Percentiles rank a stretch among this genome's conserved stretches.
phyloP scores from a whole-genome alignment of 495 filamentous ascomycete genomes.

The Emericellopsis terricola region DNA sequence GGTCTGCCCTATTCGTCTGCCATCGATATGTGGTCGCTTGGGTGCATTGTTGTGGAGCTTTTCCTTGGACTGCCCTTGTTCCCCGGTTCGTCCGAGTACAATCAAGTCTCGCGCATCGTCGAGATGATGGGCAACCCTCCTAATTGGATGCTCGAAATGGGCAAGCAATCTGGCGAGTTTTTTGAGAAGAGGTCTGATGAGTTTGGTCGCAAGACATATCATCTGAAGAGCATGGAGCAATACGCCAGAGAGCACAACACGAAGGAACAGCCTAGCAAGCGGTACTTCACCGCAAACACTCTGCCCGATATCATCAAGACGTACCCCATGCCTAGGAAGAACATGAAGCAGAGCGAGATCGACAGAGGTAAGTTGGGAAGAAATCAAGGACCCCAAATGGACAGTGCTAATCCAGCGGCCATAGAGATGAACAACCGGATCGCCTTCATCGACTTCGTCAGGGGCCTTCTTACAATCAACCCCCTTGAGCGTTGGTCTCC shows the following conservation, averaged over 20 bases:
- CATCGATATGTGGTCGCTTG: slow-evolving; percentile 99
- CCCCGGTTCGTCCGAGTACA: slow-evolving; percentile 97
- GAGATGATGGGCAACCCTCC: slow-evolving; percentile 97
- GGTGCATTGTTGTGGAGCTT: slow-evolving; percentile 96
- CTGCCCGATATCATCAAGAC: slow-evolving; percentile 92
- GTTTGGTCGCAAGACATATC: slow-evolving; percentile 75
- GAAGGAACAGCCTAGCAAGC: slow-evolving; percentile 98
- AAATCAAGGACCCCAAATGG: too few relatives aligned
- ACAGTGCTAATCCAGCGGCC: too few relatives aligned
- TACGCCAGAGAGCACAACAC: slow-evolving; percentile 88
- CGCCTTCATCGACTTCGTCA: slow-evolving; percentile 99
- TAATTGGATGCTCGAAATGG: slow-evolving; percentile 99
- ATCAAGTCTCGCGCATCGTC: slow-evolving; percentile 90
- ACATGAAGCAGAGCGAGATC: slow-evolving; percentile 95
- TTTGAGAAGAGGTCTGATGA: slow-evolving; percentile 88
- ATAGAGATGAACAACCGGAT: slow-evolving; percentile 94
- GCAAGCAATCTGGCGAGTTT: slow-evolving; percentile 93
- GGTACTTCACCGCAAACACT: slow-evolving; percentile 90
- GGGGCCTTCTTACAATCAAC: slow-evolving; percentile 84
- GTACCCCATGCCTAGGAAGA: slow-evolving; percentile 96
- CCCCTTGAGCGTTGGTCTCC: slow-evolving; percentile 96
- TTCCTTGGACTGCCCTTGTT: slow-evolving; percentile 93
- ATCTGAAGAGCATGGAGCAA: slow-evolving; percentile 91
- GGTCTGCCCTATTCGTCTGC: slow-evolving; percentile 94
- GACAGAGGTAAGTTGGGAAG: slow-evolving; percentile 67